Conservation (phyloP, 208 protist genomes). For the Leishmania tropica region DNA sequence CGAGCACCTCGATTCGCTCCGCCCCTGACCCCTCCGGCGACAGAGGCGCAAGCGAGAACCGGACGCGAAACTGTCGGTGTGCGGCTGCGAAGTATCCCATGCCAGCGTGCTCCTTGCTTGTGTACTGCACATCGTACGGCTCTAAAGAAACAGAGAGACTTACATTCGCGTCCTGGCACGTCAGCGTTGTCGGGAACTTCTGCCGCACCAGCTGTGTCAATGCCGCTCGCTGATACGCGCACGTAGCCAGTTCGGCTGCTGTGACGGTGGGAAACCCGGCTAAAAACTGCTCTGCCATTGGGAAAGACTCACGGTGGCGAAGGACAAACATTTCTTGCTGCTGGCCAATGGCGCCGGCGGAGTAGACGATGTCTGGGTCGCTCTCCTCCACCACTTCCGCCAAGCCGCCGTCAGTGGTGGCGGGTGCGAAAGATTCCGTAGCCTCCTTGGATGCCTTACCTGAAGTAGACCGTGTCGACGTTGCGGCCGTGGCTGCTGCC, state of each 20-base stretch:
- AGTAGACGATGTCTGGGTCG: slow-evolving; percentile 40
- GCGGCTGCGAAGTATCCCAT: slow-evolving; percentile 55
- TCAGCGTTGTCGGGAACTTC: slow-evolving; percentile 31
- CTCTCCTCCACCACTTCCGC: slow-evolving; percentile 9
- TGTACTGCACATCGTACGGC: slow-evolving; percentile 58
- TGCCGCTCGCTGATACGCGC: slow-evolving; percentile 24
- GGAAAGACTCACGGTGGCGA: slow-evolving; percentile 41
- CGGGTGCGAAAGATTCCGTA: not conserved
- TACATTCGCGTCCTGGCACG: slow-evolving; percentile 54
- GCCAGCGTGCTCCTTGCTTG: slow-evolving; percentile 30
- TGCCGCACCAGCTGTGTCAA: slow-evolving; percentile 31
- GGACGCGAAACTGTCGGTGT: slow-evolving; percentile 63
- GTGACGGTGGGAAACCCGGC: slow-evolving; percentile 29
- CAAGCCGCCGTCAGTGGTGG: not conserved
- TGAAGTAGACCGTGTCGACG: not conserved
- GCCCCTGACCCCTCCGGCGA: slow-evolving; percentile 7
- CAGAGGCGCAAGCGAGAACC: slow-evolving; percentile 33
- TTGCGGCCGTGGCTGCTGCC: not conserved
- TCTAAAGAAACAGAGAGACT: slow-evolving; percentile 47
- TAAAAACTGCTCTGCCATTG: slow-evolving; percentile 50
- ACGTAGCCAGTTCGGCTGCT: slow-evolving; percentile 19
- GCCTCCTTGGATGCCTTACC: not conserved
- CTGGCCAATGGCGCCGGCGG: slow-evolving; percentile 52
- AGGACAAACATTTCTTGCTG: slow-evolving; percentile 71
- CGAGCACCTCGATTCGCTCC: slow-evolving; percentile 23